phyloP scores from a whole-genome alignment of 495 filamentous ascomycete species.

The Thozetella sp. region DNA sequence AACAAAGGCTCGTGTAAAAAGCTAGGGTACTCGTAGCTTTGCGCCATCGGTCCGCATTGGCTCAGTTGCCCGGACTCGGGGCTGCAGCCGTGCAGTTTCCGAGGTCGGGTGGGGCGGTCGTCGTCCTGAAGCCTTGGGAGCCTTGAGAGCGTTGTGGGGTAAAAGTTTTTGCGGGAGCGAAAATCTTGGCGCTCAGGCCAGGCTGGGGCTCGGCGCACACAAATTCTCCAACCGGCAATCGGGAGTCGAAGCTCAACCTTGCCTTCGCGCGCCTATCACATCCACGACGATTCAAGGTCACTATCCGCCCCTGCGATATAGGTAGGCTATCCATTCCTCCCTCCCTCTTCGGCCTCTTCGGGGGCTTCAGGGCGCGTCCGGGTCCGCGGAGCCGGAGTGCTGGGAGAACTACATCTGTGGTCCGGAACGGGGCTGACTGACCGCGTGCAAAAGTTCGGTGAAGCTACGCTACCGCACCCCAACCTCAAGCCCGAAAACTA shows the following conservation, averaged over 20 bases:
- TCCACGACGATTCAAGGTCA: conserved; percentile 14
- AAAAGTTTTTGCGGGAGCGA: conserved; percentile 25
- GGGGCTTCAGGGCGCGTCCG: background rate
- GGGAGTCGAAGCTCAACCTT: conserved; percentile 14
- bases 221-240: conserved; percentile 35
- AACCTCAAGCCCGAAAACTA: conserved; percentile 17
- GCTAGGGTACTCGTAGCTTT: too few relatives aligned
- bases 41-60: too few relatives aligned
- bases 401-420: background rate
- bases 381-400: background rate
- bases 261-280: conserved; percentile 28
- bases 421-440: background rate
- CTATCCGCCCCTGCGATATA: conserved; percentile 15
- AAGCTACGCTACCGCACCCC: background rate
- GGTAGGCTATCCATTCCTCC: conserved; percentile 18
- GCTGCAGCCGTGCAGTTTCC: too few relatives aligned
- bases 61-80: too few relatives aligned
- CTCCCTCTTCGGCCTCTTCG: background rate
- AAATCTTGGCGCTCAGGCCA: conserved; percentile 22
- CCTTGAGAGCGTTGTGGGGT: background rate
- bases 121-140: too few relatives aligned
- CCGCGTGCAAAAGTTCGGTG: conserved; percentile 2
- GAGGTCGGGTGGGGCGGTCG: too few relatives aligned
- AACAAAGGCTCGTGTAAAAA: too few relatives aligned
- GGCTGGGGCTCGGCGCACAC: conserved; percentile 22